Evolutionary conservation across 164 flowering plant species (phyloP), one percentile per base, ranked within the genome.

Genomic region (Tetrastigma voinierianum): DNA sequence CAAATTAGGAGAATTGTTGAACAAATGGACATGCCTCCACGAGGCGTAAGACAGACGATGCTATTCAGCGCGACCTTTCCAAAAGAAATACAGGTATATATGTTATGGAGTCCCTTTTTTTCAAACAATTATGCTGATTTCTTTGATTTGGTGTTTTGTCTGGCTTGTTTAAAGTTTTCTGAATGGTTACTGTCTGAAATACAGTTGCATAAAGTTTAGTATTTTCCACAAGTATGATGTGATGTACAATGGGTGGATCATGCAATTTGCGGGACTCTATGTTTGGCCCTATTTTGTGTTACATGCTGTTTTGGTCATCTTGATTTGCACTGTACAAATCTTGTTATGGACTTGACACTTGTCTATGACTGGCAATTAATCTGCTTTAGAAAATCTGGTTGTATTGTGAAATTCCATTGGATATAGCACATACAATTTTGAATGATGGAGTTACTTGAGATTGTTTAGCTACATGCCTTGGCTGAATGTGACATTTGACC

Each of bases 1-100:
- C 67, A 58, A 58, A 58, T 58, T 6, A 58, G 61, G 13, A 58
- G 23, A 14, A 58, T 58, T 58, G 61, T 58, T 19, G 67, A 64
- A 47, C 67, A 64, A 12, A 64, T 51, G 67, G 57, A 51, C 9
- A 64, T 64, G 67, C 67, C 67, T 32, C 67, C 67, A 16, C 57
- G 11, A 13, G 67, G 67, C 18, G 46, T 32, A 9, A 23, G 67
- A 21, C 67, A 64, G 19, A 64, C 67, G 14, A 64, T 64, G 67
- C 58, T 64, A 19, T 64, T 64, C 15, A 64, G 67, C 24, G 67
- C 67, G 48, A 64, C 67, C 45, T 64, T 64, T 48, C 67, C 67
- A n/a, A 64, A 64, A 51, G 67, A 64, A 45, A 64, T 64, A 18
- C 67, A 64, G 67, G 67, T 64, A 7, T 51, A n/a, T 12, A 24